phyloP scores from a whole-genome alignment of 2,329 filamentous ascomycete species.

The Conoideocrella luteorostrata region DNA sequence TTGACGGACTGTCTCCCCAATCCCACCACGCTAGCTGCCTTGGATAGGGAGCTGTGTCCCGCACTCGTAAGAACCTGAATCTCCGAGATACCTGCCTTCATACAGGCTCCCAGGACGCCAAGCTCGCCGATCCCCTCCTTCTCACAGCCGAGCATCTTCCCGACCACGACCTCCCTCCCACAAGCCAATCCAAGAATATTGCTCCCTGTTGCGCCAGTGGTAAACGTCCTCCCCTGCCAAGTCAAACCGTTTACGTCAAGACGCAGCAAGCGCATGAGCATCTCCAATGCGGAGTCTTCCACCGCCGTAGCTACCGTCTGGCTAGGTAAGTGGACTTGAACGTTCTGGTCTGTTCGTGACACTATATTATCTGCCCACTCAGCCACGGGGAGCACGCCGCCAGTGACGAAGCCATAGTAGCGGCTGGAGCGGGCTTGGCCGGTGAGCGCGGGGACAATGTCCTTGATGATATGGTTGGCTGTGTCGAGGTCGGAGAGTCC shows the following conservation, averaged over 20 bases:
- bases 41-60: slow-evolving; percentile 76
- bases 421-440: slow-evolving; percentile 56
- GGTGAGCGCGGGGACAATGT: slow-evolving; percentile 56
- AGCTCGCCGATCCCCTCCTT: slow-evolving; percentile 54
- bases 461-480: slow-evolving; percentile 35
- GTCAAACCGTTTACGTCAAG: slow-evolving; percentile 34
- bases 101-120: slow-evolving; percentile 63
- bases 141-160: slow-evolving; percentile 21
- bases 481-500: slow-evolving; percentile 22
- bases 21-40: slow-evolving; percentile 77
- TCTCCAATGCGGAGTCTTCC: slow-evolving; percentile 63
- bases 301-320: slow-evolving; percentile 72
- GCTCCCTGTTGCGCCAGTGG: slow-evolving; percentile 62
- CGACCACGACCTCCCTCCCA: slow-evolving; percentile 58
- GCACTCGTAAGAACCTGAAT: slow-evolving; percentile 75
- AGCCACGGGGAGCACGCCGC: slow-evolving; percentile 71
- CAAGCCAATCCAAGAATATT: slow-evolving; percentile 73
- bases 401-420: slow-evolving; percentile 88
- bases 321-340: slow-evolving; percentile 70
- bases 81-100: slow-evolving; percentile 53
- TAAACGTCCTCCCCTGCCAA: slow-evolving; percentile 51
- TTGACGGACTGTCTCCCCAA: slow-evolving; percentile 65
- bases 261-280: slow-evolving; percentile 62
- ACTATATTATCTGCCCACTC: slow-evolving; percentile 81
- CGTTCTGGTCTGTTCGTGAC: slow-evolving; percentile 74